Conservation (phyloP, 225 moss, liverwort and hornwort genomes). For the Asterella californica region DNA sequence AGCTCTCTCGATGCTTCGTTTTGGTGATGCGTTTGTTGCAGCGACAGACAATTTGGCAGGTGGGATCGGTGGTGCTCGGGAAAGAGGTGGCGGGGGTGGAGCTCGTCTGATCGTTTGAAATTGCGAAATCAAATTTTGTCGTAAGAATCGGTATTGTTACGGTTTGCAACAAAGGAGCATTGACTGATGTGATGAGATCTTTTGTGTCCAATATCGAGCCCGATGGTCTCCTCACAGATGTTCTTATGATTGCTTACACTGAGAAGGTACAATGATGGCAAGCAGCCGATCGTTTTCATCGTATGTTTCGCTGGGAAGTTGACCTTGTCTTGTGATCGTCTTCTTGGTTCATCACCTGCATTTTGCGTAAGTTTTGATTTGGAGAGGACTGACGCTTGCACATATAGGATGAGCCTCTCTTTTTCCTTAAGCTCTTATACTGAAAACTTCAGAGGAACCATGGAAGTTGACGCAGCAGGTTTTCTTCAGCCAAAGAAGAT, state of each 20-base stretch:
- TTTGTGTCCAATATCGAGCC: constrained; percentile 38
- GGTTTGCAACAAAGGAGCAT: constrained; percentile 4
- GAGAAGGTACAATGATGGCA: constrained; percentile 28
- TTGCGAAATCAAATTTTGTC: neutral
- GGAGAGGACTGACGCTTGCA: neutral
- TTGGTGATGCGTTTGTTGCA: no score
- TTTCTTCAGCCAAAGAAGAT: no score
- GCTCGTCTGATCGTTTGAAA: neutral
- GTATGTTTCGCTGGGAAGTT: neutral
- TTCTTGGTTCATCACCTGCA: neutral
- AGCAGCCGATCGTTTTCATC: neutral
- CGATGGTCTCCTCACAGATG: constrained; percentile 44
- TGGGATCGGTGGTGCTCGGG: no score
- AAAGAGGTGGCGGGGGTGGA: no score
- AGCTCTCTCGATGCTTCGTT: no score
- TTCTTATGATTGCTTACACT: constrained; percentile 47
- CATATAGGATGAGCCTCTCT: no score
- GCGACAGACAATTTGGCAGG: no score
- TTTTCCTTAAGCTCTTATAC: neutral
- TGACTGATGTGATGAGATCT: constrained; percentile 33
- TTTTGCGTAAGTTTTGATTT: neutral
- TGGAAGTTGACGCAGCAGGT: no score
- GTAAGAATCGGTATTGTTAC: constrained; percentile 16
- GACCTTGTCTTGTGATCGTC: neutral
- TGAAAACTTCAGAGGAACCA: neutral